Evolutionary conservation across 1,284 basidiomycete species (phyloP).

Genomic region (Cutaneotrichosporon spelunceum): DNA sequence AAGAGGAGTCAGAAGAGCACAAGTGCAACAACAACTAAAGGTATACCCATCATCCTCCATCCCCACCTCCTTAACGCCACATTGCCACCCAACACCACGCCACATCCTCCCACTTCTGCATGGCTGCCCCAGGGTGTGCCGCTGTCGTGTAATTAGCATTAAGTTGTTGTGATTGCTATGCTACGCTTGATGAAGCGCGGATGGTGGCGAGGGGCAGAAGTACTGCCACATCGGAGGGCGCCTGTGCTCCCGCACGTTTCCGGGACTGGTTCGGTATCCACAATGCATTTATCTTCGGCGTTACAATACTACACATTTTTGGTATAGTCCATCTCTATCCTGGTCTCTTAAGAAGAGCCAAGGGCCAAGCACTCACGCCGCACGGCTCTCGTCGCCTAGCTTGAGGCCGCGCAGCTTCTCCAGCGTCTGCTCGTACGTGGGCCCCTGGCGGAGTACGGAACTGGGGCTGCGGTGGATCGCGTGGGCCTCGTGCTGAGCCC

Average conservation of each 20-base stretch:
- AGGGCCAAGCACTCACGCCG: not conserved
- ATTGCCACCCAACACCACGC: not conserved
- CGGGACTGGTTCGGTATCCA: not conserved
- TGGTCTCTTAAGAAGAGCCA: no score
- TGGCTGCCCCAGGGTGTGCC: not conserved
- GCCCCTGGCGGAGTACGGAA: slow-evolving; percentile 1
- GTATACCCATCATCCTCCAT: not conserved
- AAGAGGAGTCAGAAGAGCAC: slow-evolving; percentile 6
- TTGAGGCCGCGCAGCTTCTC: slow-evolving; percentile 6
- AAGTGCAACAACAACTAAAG: not conserved
- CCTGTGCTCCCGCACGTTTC: no score
- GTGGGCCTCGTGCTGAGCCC: not conserved
- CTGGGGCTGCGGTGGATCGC: not conserved
- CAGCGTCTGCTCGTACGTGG: slow-evolving; percentile 10
- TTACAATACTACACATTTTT: slow-evolving; percentile 4
- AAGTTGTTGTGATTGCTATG: slow-evolving; percentile 15
- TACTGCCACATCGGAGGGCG: no score
- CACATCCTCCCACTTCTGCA: slow-evolving; percentile 8
- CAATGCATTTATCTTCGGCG: not conserved
- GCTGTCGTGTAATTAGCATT: slow-evolving; percentile 13
- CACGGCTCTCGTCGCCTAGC: not conserved
- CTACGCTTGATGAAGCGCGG: slow-evolving; percentile 2
- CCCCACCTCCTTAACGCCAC: not conserved
- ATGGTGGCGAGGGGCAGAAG: not conserved
- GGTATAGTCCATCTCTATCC: not conserved